Evolutionary conservation across 2,329 filamentous ascomycete species (phyloP).

Genomic region (Corinectria fuckeliana): DNA sequence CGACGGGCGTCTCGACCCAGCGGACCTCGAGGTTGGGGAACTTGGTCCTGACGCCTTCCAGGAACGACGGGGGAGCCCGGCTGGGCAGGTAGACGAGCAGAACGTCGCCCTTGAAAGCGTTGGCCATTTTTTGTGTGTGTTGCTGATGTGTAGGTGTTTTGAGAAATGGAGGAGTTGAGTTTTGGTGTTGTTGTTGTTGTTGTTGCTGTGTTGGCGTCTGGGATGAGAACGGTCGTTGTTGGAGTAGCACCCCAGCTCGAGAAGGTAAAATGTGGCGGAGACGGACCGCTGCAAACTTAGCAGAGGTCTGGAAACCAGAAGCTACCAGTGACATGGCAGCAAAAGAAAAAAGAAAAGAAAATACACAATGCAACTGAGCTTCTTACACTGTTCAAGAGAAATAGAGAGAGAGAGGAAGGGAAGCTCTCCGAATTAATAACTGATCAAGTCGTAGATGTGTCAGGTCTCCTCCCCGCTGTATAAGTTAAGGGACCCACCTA

Average conservation of each 20-base stretch:
- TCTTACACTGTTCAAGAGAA: not conserved
- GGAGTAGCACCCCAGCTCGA: not conserved
- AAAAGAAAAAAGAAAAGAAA: too few relatives aligned
- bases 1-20: conserved; percentile 38
- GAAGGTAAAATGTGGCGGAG: not conserved
- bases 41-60: conserved; percentile 39
- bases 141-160: too few relatives aligned
- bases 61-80: conserved; percentile 43
- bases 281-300: not conserved
- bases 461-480: not conserved
- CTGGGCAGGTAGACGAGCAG: conserved; percentile 48
- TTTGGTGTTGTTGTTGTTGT: not conserved
- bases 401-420: not conserved
- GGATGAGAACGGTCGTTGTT: not conserved
- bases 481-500: not conserved
- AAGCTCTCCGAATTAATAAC: too few relatives aligned
- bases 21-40: conserved; percentile 49
- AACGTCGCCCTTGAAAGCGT: conserved; percentile 45
- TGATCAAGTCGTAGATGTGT: too few relatives aligned
- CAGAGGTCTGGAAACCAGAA: not conserved
- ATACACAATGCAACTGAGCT: too few relatives aligned
- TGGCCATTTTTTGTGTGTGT: conserved; percentile 1
- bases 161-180: not conserved
- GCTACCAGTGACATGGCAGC: not conserved
- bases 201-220: not conserved